Percentiles rank a stretch among this genome's conserved stretches.
Evolutionary conservation across 768 basidiomycete species (phyloP).

Genomic region (Panaeolus cyanescens): DNA sequence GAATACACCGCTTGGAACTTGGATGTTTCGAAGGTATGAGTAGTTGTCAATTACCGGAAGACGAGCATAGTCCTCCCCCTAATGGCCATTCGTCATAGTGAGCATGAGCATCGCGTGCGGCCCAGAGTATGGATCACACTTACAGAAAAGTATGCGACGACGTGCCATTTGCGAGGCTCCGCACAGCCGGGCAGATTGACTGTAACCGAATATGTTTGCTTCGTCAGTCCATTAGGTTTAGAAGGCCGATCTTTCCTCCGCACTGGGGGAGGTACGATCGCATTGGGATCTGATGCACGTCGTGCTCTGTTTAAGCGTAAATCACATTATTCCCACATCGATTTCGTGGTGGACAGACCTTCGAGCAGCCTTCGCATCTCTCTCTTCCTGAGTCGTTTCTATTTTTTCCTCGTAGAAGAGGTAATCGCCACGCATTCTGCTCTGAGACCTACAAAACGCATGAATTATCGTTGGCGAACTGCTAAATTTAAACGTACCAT

Average conservation of each 20-base stretch:
- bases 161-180: conserved; percentile 76
- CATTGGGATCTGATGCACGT: conserved; percentile 62
- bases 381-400: conserved; percentile 77
- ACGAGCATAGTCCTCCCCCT: conserved; percentile 70
- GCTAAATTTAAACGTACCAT: conserved; percentile 46
- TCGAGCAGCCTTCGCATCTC: conserved; percentile 77
- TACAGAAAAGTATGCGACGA: conserved; percentile 82
- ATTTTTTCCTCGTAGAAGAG: conserved; percentile 86
- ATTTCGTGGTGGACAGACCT: conserved; percentile 44
- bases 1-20: conserved; percentile 72
- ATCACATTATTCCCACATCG: conserved; percentile 14
- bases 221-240: conserved; percentile 80
- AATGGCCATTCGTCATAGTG: neutral
- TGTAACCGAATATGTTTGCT: conserved; percentile 82
- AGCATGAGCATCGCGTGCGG: neutral
- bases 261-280: conserved; percentile 57
- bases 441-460: conserved; percentile 66
- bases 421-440: conserved; percentile 82
- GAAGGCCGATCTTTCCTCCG: conserved; percentile 78
- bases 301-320: conserved; percentile 44
- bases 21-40: conserved; percentile 67
- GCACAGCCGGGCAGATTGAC: conserved; percentile 63
- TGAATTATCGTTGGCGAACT: neutral
- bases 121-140: conserved; percentile 19
- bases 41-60: conserved; percentile 77